phyloP scores from a whole-genome alignment of 257 asterid genomes.

The Fraxinus anomala region DNA sequence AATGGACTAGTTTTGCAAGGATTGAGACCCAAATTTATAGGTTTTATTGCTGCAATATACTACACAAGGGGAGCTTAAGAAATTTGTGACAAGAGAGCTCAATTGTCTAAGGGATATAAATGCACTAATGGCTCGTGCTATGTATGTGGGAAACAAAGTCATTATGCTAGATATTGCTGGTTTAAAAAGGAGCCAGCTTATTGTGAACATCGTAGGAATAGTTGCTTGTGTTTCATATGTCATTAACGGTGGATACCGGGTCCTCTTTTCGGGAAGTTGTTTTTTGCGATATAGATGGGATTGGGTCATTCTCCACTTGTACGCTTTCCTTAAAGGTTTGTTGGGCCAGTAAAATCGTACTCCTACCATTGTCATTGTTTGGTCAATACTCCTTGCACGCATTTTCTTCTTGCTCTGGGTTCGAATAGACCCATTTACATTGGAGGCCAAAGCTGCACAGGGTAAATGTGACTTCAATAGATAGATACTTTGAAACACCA shows the following conservation, averaged over 20 bases:
- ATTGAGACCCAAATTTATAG: too few species aligned
- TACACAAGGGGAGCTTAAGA: too few species aligned
- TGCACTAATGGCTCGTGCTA: constrained; percentile 23
- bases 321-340: constrained; percentile 47
- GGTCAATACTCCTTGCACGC: constrained; percentile 46
- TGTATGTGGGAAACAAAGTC: too few species aligned
- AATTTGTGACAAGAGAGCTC: too few species aligned
- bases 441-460: constrained; percentile 30
- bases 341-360: constrained; percentile 46
- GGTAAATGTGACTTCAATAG: constrained; percentile 48
- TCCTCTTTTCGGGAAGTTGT: constrained; percentile 44
- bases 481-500: not conserved
- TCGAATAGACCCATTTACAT: constrained; percentile 43
- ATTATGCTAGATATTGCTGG: constrained; percentile 15
- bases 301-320: constrained; percentile 46
- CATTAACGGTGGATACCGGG: constrained; percentile 48
- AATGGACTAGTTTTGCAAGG: too few species aligned
- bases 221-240: constrained; percentile 46
- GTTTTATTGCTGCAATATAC: too few species aligned
- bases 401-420: constrained; percentile 54
- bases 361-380: constrained; percentile 46
- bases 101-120: too few species aligned
- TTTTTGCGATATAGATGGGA: constrained; percentile 25
- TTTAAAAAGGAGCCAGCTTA: constrained; percentile 7
- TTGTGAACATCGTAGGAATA: constrained; percentile 42